Percentiles rank a stretch among this genome's conserved stretches.
phyloP scores from a whole-genome alignment of 2,329 filamentous ascomycete species.

The Cryphonectria naterciae region DNA sequence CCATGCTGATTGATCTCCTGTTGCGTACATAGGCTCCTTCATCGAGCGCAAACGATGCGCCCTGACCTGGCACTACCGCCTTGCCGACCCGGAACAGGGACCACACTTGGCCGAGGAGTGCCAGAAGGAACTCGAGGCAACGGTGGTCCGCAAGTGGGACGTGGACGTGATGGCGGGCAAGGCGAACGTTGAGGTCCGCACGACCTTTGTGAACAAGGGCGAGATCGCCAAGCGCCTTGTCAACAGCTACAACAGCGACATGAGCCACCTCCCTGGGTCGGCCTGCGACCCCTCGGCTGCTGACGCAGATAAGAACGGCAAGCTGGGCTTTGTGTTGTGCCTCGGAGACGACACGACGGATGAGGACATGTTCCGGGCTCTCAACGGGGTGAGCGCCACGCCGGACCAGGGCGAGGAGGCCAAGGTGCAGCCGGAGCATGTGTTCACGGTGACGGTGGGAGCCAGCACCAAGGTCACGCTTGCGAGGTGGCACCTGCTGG shows the following conservation, averaged over 20 bases:
- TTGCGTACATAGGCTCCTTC: constrained; percentile 67
- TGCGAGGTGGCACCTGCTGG: constrained; percentile 86
- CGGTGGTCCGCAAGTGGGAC: constrained; percentile 78
- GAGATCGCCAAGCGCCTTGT: constrained; percentile 89
- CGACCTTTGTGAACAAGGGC: constrained; percentile 96
- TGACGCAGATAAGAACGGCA: constrained; percentile 46
- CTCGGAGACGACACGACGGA: constrained; percentile 96
- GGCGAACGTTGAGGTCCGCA: constrained; percentile 95
- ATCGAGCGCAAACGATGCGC: constrained; percentile 94
- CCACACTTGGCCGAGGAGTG: constrained; percentile 79
- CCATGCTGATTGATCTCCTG: background rate
- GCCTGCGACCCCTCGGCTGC: constrained; percentile 10
- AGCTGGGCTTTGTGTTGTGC: constrained; percentile 86
- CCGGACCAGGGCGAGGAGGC: constrained; percentile 59
- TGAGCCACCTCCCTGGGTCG: constrained; percentile 37
- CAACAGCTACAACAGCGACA: constrained; percentile 65
- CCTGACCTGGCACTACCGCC: constrained; percentile 95
- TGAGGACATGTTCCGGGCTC: constrained; percentile 92
- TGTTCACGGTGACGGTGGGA: constrained; percentile 91
- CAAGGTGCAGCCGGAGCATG: constrained; percentile 64
- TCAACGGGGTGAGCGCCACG: constrained; percentile 59
- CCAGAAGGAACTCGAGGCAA: constrained; percentile 77
- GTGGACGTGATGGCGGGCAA: constrained; percentile 97
- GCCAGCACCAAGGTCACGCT: constrained; percentile 90
- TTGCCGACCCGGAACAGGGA: constrained; percentile 85